Percentiles rank a stretch among this genome's conserved stretches.
These are phyloP conservation scores for Xylaria castorea DNA, from an alignment of 495 filamentous ascomycete species.

Conservation along the genomic window DNA sequence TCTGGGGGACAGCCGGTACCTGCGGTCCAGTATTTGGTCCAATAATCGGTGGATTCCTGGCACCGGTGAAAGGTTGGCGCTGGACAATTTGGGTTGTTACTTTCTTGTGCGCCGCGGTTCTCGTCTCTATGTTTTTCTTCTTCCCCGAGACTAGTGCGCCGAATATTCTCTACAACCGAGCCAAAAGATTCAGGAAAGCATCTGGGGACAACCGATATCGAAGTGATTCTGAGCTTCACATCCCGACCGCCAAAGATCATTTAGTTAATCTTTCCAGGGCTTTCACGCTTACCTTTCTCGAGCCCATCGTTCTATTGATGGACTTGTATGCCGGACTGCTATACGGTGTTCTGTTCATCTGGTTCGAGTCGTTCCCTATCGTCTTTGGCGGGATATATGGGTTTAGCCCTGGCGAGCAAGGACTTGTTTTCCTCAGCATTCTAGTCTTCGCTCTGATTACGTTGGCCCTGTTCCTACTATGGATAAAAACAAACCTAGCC, in stretches of 20 bases:
- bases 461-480: constrained; percentile 43
- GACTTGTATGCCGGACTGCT: constrained; percentile 68
- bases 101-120: constrained; percentile 32
- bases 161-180: constrained; percentile 45
- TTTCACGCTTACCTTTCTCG: constrained; percentile 43
- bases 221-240: constrained; percentile 42
- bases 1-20: constrained; percentile 36
- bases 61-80: constrained; percentile 39
- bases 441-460: constrained; percentile 33
- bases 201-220: constrained; percentile 43
- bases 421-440: constrained; percentile 45
- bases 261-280: constrained; percentile 40
- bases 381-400: constrained; percentile 74
- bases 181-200: constrained; percentile 37
- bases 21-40: constrained; percentile 55
- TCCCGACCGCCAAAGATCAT: constrained; percentile 35
- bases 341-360: constrained; percentile 79
- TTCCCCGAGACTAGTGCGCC: constrained; percentile 45
- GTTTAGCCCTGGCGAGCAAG: constrained; percentile 50
- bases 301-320: constrained; percentile 44
- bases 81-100: constrained; percentile 42
- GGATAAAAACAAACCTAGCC: constrained; percentile 25
- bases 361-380: constrained; percentile 80
- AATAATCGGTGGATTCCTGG: constrained; percentile 50
- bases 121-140: constrained; percentile 39